These are phyloP conservation scores for Phytopythium oedochilum DNA, from an alignment of 352 stramenopile genomes.

Conservation along the genomic window DNA sequence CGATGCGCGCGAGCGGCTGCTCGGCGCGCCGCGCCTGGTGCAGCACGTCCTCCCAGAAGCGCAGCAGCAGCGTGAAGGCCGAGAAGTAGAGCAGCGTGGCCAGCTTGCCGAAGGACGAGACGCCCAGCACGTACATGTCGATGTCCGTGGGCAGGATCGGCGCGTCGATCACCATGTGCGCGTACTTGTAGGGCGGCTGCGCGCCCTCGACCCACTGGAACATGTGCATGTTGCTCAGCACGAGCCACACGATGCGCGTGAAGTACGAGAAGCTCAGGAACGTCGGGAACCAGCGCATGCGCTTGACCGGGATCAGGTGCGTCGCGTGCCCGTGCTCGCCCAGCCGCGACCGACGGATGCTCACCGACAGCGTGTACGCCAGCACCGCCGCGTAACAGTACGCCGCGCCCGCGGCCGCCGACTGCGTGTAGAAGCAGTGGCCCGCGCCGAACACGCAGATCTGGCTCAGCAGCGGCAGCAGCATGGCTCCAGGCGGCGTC, in stretches of 20 bases:
- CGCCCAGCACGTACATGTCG: slow-evolving; percentile 78
- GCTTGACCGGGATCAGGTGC: slow-evolving; percentile 71
- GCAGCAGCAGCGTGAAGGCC: slow-evolving; percentile 72
- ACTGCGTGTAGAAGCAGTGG: slow-evolving; percentile 79
- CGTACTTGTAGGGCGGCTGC: slow-evolving; percentile 38
- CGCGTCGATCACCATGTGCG: slow-evolving; percentile 72
- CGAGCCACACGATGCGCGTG: slow-evolving; percentile 63
- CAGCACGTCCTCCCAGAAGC: slow-evolving; percentile 79
- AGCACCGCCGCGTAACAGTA: slow-evolving; percentile 67
- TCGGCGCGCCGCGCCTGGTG: slow-evolving; percentile 43
- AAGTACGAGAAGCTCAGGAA: slow-evolving; percentile 74
- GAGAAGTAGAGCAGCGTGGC: slow-evolving; percentile 80
- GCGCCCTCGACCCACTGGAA: slow-evolving; percentile 73
- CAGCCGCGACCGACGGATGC: slow-evolving; percentile 60
- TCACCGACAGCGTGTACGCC: slow-evolving; percentile 70
- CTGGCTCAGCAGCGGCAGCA: slow-evolving; percentile 39
- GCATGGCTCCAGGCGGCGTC: not conserved
- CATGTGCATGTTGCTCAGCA: slow-evolving; percentile 76
- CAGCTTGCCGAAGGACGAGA: slow-evolving; percentile 71
- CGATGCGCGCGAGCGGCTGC: slow-evolving; percentile 52
- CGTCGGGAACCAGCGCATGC: slow-evolving; percentile 81
- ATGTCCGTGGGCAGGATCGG: slow-evolving; percentile 68
- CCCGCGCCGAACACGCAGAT: slow-evolving; percentile 69
- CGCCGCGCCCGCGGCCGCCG: slow-evolving; percentile 47
- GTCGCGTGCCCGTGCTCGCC: slow-evolving; percentile 82